Percentiles rank a stretch among this genome's conserved stretches.
phyloP scores from a whole-genome alignment of 495 filamentous ascomycete genomes.

The Xylaria palmicola region DNA sequence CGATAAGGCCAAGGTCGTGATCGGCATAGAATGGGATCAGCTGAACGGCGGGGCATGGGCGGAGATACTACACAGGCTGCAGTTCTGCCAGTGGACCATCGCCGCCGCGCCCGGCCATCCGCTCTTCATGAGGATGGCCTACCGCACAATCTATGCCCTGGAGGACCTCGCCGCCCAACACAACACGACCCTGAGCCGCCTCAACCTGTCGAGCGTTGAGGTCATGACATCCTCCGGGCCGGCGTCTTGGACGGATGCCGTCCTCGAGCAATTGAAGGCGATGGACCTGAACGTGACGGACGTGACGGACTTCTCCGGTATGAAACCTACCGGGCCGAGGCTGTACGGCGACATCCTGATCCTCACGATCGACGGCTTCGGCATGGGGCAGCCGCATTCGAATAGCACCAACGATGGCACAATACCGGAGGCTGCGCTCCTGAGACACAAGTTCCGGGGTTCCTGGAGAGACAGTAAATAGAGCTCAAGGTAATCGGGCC shows the following conservation, averaged over 20 bases:
- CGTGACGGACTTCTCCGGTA: slow-evolving; percentile 18
- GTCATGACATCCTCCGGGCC: slow-evolving; percentile 33
- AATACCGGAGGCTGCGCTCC: slow-evolving; percentile 20
- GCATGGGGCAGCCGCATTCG: slow-evolving; percentile 28
- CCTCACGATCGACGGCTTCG: slow-evolving; percentile 22
- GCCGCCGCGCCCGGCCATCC: slow-evolving; percentile 40
- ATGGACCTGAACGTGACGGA: slow-evolving; percentile 12
- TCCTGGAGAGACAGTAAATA: slow-evolving; percentile 22
- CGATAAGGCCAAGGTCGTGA: slow-evolving; percentile 18
- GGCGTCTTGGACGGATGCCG: slow-evolving; percentile 28
- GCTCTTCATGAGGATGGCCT: slow-evolving; percentile 35
- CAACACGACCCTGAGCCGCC: background rate
- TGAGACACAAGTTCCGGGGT: slow-evolving; percentile 28
- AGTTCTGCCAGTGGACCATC: slow-evolving; percentile 45
- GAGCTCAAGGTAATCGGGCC: no score
- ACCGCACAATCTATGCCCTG: slow-evolving; percentile 32
- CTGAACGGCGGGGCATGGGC: slow-evolving; percentile 22
- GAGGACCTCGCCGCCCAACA: slow-evolving; percentile 22
- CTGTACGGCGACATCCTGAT: slow-evolving; percentile 29
- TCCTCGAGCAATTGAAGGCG: slow-evolving; percentile 25
- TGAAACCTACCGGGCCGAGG: slow-evolving; percentile 22
- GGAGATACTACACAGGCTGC: slow-evolving; percentile 33
- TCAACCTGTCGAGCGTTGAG: slow-evolving; percentile 28
- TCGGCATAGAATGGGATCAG: slow-evolving; percentile 40
- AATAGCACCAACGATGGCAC: slow-evolving; percentile 21